phyloP scores from a whole-genome alignment of 2,329 filamentous ascomycete species.

The Ophiostoma perfectum region DNA sequence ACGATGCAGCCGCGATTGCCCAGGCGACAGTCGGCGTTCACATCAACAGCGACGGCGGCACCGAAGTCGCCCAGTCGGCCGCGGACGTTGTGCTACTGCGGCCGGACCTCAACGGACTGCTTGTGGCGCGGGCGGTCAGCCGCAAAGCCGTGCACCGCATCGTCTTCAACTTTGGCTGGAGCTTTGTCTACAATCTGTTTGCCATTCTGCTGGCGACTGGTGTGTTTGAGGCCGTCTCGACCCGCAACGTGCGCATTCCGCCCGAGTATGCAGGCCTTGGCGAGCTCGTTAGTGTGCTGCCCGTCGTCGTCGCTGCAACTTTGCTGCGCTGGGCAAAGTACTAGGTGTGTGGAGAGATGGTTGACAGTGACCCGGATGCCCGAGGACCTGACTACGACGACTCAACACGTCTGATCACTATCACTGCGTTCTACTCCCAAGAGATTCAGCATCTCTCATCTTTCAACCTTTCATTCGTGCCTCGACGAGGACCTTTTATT shows the following conservation, averaged over 20 bases:
- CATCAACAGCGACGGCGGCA: conserved; percentile 55
- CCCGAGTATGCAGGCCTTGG: conserved; percentile 63
- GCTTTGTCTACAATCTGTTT: conserved; percentile 63
- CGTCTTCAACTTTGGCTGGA: conserved; percentile 65
- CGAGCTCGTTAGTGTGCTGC: conserved; percentile 68
- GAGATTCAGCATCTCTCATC: not conserved
- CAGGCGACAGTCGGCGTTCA: conserved; percentile 67
- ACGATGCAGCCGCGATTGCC: conserved; percentile 68
- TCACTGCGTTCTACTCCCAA: not conserved
- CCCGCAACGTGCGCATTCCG: conserved; percentile 40
- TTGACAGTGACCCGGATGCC: not conserved
- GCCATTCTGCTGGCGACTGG: conserved; percentile 63
- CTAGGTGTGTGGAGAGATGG: not conserved
- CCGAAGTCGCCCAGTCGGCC: not conserved
- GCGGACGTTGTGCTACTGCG: not conserved
- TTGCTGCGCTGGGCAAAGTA: conserved; percentile 6
- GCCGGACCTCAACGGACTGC: conserved; percentile 48
- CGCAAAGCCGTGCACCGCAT: conserved; percentile 45
- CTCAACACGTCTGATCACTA: not conserved
- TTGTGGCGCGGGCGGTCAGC: conserved; percentile 53
- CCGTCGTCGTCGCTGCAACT: conserved; percentile 47
- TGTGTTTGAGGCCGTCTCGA: conserved; percentile 43
- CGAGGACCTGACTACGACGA: not conserved
- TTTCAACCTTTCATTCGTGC: not conserved
- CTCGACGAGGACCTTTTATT: not conserved